phyloP scores from a whole-genome alignment of 306 rosid genomes.

The Rosa persica region DNA sequence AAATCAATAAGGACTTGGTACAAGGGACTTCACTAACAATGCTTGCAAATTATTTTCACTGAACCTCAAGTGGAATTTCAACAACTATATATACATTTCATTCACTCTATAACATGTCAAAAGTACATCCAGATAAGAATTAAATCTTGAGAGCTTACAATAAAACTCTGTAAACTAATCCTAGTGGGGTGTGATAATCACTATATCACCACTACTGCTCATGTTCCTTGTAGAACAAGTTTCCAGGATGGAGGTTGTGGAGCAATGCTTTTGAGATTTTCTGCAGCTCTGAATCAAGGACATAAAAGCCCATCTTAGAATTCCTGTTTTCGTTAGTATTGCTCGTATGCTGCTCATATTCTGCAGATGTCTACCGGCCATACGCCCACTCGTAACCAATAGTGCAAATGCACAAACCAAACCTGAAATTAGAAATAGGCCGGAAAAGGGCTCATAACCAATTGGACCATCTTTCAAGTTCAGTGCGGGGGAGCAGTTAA shows the following conservation, averaged over 20 bases:
- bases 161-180: too few species aligned
- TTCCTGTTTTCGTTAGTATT: background rate
- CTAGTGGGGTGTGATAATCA: too few species aligned
- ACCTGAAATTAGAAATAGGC: slow-evolving; percentile 37
- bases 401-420: slow-evolving; percentile 21
- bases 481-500: slow-evolving; percentile 35
- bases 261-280: background rate
- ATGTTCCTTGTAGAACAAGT: background rate
- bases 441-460: slow-evolving; percentile 48
- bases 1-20: background rate
- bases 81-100: too few species aligned
- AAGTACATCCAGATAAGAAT: too few species aligned
- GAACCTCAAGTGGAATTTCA: too few species aligned
- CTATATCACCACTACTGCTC: background rate
- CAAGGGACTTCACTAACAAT: background rate
- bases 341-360: background rate
- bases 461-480: slow-evolving; percentile 22
- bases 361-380: background rate
- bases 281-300: background rate
- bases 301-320: slow-evolving; percentile 10
- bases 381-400: slow-evolving; percentile 8
- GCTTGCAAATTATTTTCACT: too few species aligned
- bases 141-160: too few species aligned
- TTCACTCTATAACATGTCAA: too few species aligned
- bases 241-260: background rate